phyloP scores from a whole-genome alignment of 1,284 basidiomycete genomes.

The Mrakiaceae sp. region DNA sequence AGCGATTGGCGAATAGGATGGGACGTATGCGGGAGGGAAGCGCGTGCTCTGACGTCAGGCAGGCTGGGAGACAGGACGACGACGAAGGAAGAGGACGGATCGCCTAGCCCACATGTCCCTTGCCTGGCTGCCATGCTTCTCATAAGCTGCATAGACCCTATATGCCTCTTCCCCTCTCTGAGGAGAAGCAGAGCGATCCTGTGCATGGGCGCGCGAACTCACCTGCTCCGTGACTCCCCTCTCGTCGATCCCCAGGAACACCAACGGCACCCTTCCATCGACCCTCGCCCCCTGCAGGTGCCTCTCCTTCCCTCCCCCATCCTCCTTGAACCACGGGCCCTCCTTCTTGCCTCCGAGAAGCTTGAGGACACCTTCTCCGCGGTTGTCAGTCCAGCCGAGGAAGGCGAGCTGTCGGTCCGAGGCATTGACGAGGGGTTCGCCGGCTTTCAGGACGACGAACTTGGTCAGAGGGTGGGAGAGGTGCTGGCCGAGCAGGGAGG shows the following conservation, averaged over 20 bases:
- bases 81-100: no score
- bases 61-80: no score
- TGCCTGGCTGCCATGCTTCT: no score
- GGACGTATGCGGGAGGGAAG: no score
- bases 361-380: no score
- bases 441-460: constrained; percentile 46
- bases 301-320: constrained; percentile 37
- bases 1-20: no score
- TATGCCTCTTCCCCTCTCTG: no score
- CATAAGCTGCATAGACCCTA: no score
- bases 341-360: no score
- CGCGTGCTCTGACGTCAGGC: no score
- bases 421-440: constrained; percentile 48
- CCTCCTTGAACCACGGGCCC: constrained; percentile 55
- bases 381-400: constrained; percentile 34
- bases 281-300: constrained; percentile 26
- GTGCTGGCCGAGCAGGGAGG: constrained; percentile 58
- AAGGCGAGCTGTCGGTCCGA: constrained; percentile 25
- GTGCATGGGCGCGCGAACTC: neutral
- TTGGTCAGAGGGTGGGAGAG: constrained; percentile 47
- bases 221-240: constrained; percentile 28
- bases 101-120: no score
- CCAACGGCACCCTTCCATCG: constrained; percentile 33
- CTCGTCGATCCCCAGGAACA: constrained; percentile 74
- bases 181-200: no score